These are phyloP conservation scores for Plasmodium coatneyi DNA, from an alignment of 169 alveolate species.

Conservation along the genomic window DNA sequence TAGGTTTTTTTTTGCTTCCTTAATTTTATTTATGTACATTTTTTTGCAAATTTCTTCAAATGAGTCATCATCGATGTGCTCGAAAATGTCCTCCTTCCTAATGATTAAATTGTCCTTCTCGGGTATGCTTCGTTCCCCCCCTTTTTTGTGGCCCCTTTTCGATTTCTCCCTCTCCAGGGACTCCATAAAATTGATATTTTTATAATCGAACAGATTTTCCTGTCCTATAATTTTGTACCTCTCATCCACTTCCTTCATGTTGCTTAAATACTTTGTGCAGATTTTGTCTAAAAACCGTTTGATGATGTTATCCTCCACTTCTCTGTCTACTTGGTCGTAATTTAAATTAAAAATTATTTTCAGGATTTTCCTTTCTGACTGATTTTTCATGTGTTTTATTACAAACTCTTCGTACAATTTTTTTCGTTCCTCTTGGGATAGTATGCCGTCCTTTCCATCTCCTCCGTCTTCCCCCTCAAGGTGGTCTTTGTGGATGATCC, in stretches of 20 bases:
- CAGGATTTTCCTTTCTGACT: slow-evolving; percentile 46
- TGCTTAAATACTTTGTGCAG: slow-evolving; percentile 11
- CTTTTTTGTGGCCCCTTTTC: not conserved
- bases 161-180: slow-evolving; percentile 1
- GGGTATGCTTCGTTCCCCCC: not conserved
- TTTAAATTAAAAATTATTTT: slow-evolving; percentile 49
- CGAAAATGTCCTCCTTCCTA: slow-evolving; percentile 41
- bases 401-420: slow-evolving; percentile 59
- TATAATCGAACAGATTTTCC: slow-evolving; percentile 53
- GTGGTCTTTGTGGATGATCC: slow-evolving; percentile 6
- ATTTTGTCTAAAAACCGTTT: slow-evolving; percentile 57
- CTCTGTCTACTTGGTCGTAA: slow-evolving; percentile 27
- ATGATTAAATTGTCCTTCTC: not conserved
- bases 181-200: slow-evolving; percentile 13
- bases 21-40: slow-evolving; percentile 58
- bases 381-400: slow-evolving; percentile 61
- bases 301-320: slow-evolving; percentile 58
- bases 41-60: slow-evolving; percentile 58
- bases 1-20: slow-evolving; percentile 36
- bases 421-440: slow-evolving; percentile 6
- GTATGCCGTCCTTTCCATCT: not conserved
- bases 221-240: slow-evolving; percentile 17
- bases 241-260: slow-evolving; percentile 2
- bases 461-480: not conserved
- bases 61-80: slow-evolving; percentile 47